phyloP scores from a whole-genome alignment of 768 basidiomycete species.

The Collybia sordida region DNA sequence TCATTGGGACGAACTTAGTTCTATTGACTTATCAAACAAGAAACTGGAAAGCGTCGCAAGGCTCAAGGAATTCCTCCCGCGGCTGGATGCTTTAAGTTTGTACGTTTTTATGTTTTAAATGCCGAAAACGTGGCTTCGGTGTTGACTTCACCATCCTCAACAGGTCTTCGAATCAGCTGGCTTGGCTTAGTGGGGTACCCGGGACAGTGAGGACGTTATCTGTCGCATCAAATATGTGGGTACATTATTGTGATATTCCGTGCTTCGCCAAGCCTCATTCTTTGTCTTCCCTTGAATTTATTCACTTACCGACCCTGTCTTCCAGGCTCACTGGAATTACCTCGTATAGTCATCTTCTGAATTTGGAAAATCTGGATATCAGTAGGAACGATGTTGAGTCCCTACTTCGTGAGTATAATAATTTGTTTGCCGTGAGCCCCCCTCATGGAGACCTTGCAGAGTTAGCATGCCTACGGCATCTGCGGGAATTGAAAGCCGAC shows the following conservation, averaged over 20 bases:
- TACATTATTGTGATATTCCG: constrained; percentile 9
- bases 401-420: constrained; percentile 66
- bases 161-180: constrained; percentile 73
- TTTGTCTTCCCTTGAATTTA: constrained; percentile 4
- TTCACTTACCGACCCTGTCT: constrained; percentile 10
- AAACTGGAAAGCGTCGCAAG: constrained; percentile 80
- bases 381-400: constrained; percentile 89
- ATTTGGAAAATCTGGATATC: constrained; percentile 88
- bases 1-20: constrained; percentile 81
- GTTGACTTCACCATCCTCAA: constrained; percentile 1
- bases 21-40: constrained; percentile 73
- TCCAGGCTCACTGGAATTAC: constrained; percentile 80
- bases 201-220: constrained; percentile 71
- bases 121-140: not conserved
- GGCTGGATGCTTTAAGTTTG: constrained; percentile 73
- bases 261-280: not conserved
- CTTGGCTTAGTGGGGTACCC: constrained; percentile 82
- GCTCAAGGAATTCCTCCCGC: constrained; percentile 86
- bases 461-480: constrained; percentile 76
- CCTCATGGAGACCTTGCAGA: constrained; percentile 46
- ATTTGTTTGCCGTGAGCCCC: constrained; percentile 7
- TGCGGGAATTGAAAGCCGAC: constrained; percentile 90
- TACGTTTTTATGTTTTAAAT: constrained; percentile 40
- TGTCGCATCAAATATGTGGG: constrained; percentile 73
- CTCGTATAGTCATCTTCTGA: constrained; percentile 83